Base-by-base conservation (phyloP, 805 yeast species). In the Candida michaelii region DNA sequence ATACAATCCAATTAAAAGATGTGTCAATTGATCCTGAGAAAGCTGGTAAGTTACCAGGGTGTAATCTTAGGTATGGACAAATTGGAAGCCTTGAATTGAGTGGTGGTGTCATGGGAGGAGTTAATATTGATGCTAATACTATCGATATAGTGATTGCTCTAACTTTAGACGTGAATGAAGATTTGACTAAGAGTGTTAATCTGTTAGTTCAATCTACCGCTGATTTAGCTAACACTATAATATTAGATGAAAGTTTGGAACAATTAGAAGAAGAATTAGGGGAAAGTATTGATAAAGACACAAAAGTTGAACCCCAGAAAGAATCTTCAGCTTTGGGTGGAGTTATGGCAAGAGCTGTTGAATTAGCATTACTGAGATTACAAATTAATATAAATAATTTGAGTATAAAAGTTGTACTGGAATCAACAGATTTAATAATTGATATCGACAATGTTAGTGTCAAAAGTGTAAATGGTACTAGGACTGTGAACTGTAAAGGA, bases 1-100 rank as follows among this genome's bases (percentile, higher is more conserved):
- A 74, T 73, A 59, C 70, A 67, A 44, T 73, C 77, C 61, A 63
- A 10, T 56, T 71, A 13, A 73, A 77, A 34, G 83, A 87, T 58
- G 77, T 90, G 8, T 73, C 80, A 37, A 63, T 90, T 21, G 91
- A 85, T 55, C 80, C 88, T 0, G 88, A 83, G 23, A 83, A 81
- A 44, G 69, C 88, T 32, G 71, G 72, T 8, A 70, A 73, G 45
- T 54, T 85, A 2, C 91, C 91, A 0, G 86, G 88, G 1, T 56
- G 82, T 15, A 73, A 67, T 44, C 60, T 87, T 4, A 63, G 89
- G 32, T 74, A 74, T 53, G 96, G 95, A 0, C 69, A 66, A 21
- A 65, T 87, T 2, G 71, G 73, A 9, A 66, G 66, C 24, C 64
- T 87, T 38, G 77, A 76, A 18, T 61, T 89, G 9, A 47, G 30